A percentile compares a stretch with the other conserved stretches of the same genome.
Evolutionary conservation across 345 rosid genomes (phyloP).

Genomic region (Erodium maritimum): DNA sequence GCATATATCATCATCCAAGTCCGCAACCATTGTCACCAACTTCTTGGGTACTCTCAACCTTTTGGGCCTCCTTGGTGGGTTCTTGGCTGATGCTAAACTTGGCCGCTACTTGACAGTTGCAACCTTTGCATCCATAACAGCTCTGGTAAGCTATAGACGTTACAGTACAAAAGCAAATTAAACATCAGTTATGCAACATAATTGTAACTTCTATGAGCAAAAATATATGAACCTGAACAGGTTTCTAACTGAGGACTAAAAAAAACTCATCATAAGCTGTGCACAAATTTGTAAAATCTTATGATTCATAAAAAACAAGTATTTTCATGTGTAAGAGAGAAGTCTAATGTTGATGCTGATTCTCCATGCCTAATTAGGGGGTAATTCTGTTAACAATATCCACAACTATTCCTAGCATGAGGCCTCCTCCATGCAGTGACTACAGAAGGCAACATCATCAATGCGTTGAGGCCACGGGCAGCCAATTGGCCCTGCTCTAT

Average conservation of each 20-base stretch:
- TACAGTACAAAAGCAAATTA: too few relatives aligned
- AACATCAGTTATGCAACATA: background rate
- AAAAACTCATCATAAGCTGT: too few relatives aligned
- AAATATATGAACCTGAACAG: background rate
- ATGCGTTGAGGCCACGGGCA: slow-evolving; percentile 62
- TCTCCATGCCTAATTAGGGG: slow-evolving; percentile 27
- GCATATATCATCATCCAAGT: slow-evolving; percentile 69
- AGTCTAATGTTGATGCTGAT: background rate
- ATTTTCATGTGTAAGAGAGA: too few relatives aligned
- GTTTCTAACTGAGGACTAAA: background rate
- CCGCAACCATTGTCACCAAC: slow-evolving; percentile 75
- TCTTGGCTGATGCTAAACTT: slow-evolving; percentile 83
- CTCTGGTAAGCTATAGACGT: slow-evolving; percentile 62
- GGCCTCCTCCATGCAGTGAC: slow-evolving; percentile 59
- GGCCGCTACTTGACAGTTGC: slow-evolving; percentile 75
- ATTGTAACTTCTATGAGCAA: background rate
- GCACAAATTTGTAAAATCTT: too few relatives aligned
- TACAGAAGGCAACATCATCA: slow-evolving; percentile 38
- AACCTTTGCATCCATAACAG: slow-evolving; percentile 49
- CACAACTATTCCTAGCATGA: slow-evolving; percentile 62
- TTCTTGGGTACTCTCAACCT: slow-evolving; percentile 90
- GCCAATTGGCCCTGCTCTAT: slow-evolving; percentile 57
- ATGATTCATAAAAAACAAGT: background rate
- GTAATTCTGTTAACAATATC: slow-evolving; percentile 49
- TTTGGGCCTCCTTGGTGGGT: slow-evolving; percentile 81